Evolutionary conservation across 139 green algal species (phyloP).

Genomic region (Ettlia oleoabundans): DNA sequence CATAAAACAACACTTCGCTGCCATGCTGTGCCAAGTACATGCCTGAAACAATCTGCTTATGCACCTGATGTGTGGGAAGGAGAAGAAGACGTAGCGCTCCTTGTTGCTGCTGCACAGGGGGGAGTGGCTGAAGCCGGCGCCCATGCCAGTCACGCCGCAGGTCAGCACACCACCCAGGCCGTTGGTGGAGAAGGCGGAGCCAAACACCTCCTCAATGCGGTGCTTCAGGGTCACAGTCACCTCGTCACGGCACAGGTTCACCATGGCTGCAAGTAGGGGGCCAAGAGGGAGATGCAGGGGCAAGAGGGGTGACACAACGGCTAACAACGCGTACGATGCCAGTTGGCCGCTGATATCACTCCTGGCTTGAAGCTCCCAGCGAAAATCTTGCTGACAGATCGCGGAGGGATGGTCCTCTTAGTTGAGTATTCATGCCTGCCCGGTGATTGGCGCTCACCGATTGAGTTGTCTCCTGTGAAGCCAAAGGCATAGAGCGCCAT

Average conservation of each 20-base stretch:
- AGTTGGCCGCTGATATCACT: too few species aligned
- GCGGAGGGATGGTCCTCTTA: too few species aligned
- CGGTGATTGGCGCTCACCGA: constrained; percentile 70
- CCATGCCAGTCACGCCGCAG: constrained; percentile 79
- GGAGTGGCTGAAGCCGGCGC: constrained; percentile 64
- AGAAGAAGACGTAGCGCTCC: constrained; percentile 91
- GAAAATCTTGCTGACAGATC: too few species aligned
- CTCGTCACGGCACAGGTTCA: constrained; percentile 92
- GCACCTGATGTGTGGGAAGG: constrained; percentile 91
- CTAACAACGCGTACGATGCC: too few species aligned
- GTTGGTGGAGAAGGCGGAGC: constrained; percentile 83
- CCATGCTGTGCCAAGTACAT: too few species aligned
- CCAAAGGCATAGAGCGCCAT: constrained; percentile 73
- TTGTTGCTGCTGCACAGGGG: constrained; percentile 49
- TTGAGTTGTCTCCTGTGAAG: constrained; percentile 86
- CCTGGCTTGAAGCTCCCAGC: too few species aligned
- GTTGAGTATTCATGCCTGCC: too few species aligned
- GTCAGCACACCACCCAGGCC: constrained; percentile 85
- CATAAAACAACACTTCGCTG: too few species aligned
- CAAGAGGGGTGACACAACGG: too few species aligned
- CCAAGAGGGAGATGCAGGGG: not conserved
- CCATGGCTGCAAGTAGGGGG: constrained; percentile 57
- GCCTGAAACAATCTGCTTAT: too few species aligned
- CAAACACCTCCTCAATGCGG: constrained; percentile 81
- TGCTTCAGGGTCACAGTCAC: constrained; percentile 74